Evolutionary conservation across 2,329 filamentous ascomycete species (phyloP), one percentile per base, ranked within the genome.

Genomic region (Metarhizium robertsii): DNA sequence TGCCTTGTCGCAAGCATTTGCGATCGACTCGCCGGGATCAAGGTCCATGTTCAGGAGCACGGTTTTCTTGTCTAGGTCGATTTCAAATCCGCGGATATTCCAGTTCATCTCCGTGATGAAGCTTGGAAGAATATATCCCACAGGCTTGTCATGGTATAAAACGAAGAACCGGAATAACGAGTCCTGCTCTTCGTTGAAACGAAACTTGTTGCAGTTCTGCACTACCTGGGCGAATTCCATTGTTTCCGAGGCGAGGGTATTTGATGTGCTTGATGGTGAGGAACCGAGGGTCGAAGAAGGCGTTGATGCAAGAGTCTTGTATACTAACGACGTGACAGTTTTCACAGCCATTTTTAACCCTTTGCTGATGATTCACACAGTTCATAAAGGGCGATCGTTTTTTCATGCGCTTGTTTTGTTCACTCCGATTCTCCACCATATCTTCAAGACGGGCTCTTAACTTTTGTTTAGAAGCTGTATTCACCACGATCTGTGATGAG

Each of bases 61-160:
- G 36, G 49, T 61, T 32, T 57, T 61, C 6, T 52, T 53, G 0
- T 47, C 18, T 18, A 53, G 55, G 52, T 50, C 53, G 20, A 65
- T 25, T 6, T 47, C 29, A 49, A 66, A 64, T 8, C 57, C 54
- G 6, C 61, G 61, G 36, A 53, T 55, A 1, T 57, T 51, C 65
- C 65, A 66, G 5, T 43, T 40, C 55, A 66, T 61, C 29, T 59
- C 34, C 1, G 46, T 52, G 20, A 58, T 59, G 38, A 62, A 61
- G 50, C 61, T 55, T 1, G 61, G 57, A 6, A 61, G 58, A 60
- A 66, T 65, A 53, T 65, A 65, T 20, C 65, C 65, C 3, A 66
- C 57, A 0, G 61, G 63, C 6, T 48, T 48, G 2, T 57, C 53
- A 42, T 62, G 59, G 48, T 63, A 58, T 16, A 62, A 48, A 32